Evolutionary conservation across 148 eudicot species (phyloP), one percentile per base, ranked within the genome.

Genomic region (Pharnaceum exiguum): DNA sequence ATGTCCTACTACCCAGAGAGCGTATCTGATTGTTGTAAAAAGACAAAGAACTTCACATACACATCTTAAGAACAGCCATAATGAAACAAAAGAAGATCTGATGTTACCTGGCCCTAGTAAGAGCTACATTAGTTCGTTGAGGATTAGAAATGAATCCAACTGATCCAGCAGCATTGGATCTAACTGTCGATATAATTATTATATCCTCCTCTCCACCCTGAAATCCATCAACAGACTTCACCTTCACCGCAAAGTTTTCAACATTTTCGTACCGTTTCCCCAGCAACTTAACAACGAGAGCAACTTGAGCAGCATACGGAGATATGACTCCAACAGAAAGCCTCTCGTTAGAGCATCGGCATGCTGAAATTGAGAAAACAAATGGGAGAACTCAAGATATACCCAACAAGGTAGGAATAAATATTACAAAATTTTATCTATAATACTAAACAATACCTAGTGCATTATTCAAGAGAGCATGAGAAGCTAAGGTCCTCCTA

Each of bases 1-100:
- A 40, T 66, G 64, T 13, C 95, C 95, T 11, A 87, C 25, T 11
- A 87, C 62, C 95, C 87, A 79, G 0, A 87, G 74, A 38, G 85
- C 81, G 26, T 78, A 77, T 52, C 95, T 86, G 16, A 24, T 1
- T 10, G 1, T 5, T 13, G 19, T 23, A 60, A 40, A 52, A 67
- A 13, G 23, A 2, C 57, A 24, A 24, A 0, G 48, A 8, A 7
- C 4, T 28, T 1, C 4, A 31, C 3, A 0, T 0, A 22, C 23
- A 50, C 8, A 27, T 15, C 26, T 11, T 10, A 17, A 12, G 18
- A 2, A 13, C 5, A 23, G 1, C 9, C 10, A 55, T 39, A 22
- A 48, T n/a, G 11, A n/a, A 46, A 47, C 16, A 12, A 23, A 3
- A 45, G 7, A 10, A 25, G 17, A 21, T 11, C 46, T 31, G 12